Conservation (phyloP, 2,329 filamentous ascomycete species). For the Talaromyces sp. region DNA sequence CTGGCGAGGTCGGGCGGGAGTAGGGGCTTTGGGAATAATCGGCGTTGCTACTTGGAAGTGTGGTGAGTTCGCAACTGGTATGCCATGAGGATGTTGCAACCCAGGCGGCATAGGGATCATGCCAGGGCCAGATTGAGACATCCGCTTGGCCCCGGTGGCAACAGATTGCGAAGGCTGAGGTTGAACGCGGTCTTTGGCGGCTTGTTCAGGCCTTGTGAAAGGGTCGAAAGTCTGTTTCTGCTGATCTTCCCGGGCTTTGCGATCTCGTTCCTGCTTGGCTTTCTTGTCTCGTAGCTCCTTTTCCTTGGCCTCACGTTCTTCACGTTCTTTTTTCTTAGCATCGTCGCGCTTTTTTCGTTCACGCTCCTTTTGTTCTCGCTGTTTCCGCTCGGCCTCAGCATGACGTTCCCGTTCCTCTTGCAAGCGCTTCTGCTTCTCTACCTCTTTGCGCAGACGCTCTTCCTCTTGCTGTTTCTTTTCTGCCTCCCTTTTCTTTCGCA, state of each 20-base stretch:
- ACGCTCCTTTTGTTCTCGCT: constrained; percentile 70
- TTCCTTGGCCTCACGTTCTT: constrained; percentile 58
- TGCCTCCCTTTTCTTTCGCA: constrained; percentile 83
- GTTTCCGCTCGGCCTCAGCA: constrained; percentile 79
- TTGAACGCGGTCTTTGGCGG: constrained; percentile 46
- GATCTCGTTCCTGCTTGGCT: constrained; percentile 60
- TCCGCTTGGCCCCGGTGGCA: constrained; percentile 43
- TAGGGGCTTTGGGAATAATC: constrained; percentile 74
- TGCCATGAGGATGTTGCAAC: constrained; percentile 50
- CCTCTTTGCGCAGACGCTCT: constrained; percentile 77
- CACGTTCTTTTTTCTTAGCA: constrained; percentile 71
- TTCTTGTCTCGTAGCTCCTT: constrained; percentile 69
- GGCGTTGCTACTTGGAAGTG: constrained; percentile 76
- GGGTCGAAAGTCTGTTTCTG: constrained; percentile 52
- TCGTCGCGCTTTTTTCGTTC: constrained; percentile 74
- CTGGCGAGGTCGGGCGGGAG: constrained; percentile 71
- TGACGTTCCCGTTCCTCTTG: constrained; percentile 84
- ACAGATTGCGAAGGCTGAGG: constrained; percentile 25
- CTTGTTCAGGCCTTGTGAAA: constrained; percentile 40
- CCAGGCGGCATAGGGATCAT: constrained; percentile 50
- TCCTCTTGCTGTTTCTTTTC: constrained; percentile 89
- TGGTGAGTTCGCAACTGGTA: constrained; percentile 64
- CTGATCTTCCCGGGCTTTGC: constrained; percentile 40
- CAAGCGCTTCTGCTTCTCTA: constrained; percentile 71
- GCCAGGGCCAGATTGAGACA: constrained; percentile 51